Evolutionary conservation across 192 early-diverging fungal species (phyloP).

Genomic region (Coemansia sp.): DNA sequence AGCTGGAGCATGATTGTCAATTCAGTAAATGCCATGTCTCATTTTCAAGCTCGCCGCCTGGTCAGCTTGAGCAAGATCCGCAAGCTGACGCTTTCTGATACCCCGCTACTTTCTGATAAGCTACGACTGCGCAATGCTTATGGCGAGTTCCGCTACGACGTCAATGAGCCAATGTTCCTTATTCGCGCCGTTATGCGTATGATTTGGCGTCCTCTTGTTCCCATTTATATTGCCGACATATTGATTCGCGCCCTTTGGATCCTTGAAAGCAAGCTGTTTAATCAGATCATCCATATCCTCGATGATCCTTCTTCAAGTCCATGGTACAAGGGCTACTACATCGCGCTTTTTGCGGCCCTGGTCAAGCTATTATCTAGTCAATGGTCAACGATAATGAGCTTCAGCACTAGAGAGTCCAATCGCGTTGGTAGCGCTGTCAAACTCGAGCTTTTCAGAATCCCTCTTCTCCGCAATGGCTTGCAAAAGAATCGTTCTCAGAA

Average conservation of each 20-base stretch:
- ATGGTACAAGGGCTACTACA: slow-evolving; percentile 29
- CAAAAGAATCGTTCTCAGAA: not conserved
- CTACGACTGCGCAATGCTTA: slow-evolving; percentile 10
- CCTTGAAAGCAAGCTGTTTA: slow-evolving; percentile 1
- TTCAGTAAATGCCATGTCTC: not conserved
- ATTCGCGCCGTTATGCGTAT: slow-evolving; percentile 36
- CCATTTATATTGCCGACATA: slow-evolving; percentile 18
- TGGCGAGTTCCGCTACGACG: slow-evolving; percentile 33
- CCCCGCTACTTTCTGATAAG: slow-evolving; percentile 26
- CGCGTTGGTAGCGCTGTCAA: slow-evolving; percentile 17
- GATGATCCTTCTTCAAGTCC: slow-evolving; percentile 16
- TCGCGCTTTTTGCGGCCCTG: slow-evolving; percentile 6
- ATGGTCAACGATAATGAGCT: not conserved
- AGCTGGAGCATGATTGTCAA: no score
- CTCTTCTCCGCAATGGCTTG: slow-evolving; percentile 15
- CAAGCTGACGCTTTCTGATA: slow-evolving; percentile 21
- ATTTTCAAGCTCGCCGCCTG: slow-evolving; percentile 22
- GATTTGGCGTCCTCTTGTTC: slow-evolving; percentile 43
- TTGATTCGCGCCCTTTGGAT: slow-evolving; percentile 6
- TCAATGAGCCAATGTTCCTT: slow-evolving; percentile 32
- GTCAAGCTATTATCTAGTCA: slow-evolving; percentile 4
- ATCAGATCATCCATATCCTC: slow-evolving; percentile 20
- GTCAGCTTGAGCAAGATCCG: slow-evolving; percentile 18
- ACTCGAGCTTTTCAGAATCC: slow-evolving; percentile 34
- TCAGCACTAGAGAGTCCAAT: slow-evolving; percentile 1